Percentiles rank a stretch among this genome's conserved stretches.
phyloP scores from a whole-genome alignment of 1,284 basidiomycete genomes.

The Rhodotorula sp. region DNA sequence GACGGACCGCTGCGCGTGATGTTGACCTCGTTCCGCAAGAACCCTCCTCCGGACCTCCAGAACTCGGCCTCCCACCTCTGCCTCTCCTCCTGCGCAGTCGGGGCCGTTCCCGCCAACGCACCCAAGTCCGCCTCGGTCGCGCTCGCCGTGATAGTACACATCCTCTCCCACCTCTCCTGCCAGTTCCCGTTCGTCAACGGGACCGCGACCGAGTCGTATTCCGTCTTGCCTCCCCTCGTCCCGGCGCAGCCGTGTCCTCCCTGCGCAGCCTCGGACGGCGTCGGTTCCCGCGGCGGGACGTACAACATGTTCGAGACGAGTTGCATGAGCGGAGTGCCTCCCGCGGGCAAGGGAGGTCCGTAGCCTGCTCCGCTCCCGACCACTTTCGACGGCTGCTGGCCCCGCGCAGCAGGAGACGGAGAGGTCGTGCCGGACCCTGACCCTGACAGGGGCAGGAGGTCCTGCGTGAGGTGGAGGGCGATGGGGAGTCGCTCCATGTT shows the following conservation, averaged over 20 bases:
- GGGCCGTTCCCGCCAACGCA: conserved; percentile 37
- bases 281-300: conserved; percentile 27
- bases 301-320: conserved; percentile 39
- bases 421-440: conserved; percentile 17
- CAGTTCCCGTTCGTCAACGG: conserved; percentile 83
- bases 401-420: background rate
- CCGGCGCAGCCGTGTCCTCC: conserved; percentile 19
- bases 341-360: conserved; percentile 38
- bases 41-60: conserved; percentile 80
- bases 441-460: conserved; percentile 33
- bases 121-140: conserved; percentile 30
- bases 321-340: conserved; percentile 41
- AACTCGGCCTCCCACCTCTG: conserved; percentile 66
- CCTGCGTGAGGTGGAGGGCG: conserved; percentile 40
- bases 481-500: conserved; percentile 33
- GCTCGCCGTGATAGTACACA: conserved; percentile 59
- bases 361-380: conserved; percentile 40
- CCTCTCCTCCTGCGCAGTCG: conserved; percentile 50
- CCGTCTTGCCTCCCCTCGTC: conserved; percentile 42
- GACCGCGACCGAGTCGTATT: conserved; percentile 64
- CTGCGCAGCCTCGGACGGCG: conserved; percentile 36
- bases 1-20: conserved; percentile 74
- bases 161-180: conserved; percentile 80
- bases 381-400: conserved; percentile 21
- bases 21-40: conserved; percentile 81